Percentiles rank a stretch among this genome's conserved stretches.
Evolutionary conservation across 2,329 filamentous ascomycete genomes (phyloP).

Genomic region (Incumbomyces delicatus): DNA sequence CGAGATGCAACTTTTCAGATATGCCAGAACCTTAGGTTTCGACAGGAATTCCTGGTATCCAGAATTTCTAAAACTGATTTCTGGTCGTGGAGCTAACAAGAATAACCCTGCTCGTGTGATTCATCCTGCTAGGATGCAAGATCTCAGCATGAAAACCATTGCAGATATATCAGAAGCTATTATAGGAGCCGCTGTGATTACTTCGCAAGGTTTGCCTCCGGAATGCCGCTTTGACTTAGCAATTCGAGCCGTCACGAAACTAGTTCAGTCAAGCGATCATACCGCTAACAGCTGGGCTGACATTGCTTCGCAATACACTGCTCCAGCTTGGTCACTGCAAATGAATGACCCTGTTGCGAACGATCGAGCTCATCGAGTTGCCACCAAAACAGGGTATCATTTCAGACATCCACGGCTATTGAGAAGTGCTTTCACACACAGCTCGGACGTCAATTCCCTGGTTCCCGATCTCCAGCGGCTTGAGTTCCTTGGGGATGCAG

Average conservation of each 20-base stretch:
- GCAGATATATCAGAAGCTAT: slow-evolving; percentile 92
- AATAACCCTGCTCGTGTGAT: slow-evolving; percentile 9
- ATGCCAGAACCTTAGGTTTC: slow-evolving; percentile 65
- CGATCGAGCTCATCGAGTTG: slow-evolving; percentile 57
- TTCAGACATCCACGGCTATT: slow-evolving; percentile 71
- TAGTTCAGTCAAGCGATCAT: slow-evolving; percentile 64
- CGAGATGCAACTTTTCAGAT: slow-evolving; percentile 55
- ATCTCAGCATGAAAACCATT: slow-evolving; percentile 75
- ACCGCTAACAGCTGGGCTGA: slow-evolving; percentile 59
- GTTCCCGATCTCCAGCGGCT: slow-evolving; percentile 83
- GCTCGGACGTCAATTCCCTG: slow-evolving; percentile 69
- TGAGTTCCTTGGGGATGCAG: slow-evolving; percentile 82
- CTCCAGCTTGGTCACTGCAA: slow-evolving; percentile 13
- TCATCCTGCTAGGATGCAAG: slow-evolving; percentile 46
- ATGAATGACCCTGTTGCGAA: slow-evolving; percentile 52
- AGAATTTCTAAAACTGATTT: slow-evolving; percentile 59
- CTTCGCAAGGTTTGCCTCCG: slow-evolving; percentile 33
- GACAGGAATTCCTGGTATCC: slow-evolving; percentile 75
- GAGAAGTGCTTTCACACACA: slow-evolving; percentile 77
- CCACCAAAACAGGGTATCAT: slow-evolving; percentile 48
- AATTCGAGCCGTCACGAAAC: slow-evolving; percentile 44
- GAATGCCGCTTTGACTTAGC: slow-evolving; percentile 47
- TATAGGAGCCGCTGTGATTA: slow-evolving; percentile 71
- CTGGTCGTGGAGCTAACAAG: slow-evolving; percentile 53
- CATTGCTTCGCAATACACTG: slow-evolving; percentile 45